These are phyloP conservation scores for Globisporangium nodosum DNA, from an alignment of 352 stramenopile species.

Conservation along the genomic window DNA sequence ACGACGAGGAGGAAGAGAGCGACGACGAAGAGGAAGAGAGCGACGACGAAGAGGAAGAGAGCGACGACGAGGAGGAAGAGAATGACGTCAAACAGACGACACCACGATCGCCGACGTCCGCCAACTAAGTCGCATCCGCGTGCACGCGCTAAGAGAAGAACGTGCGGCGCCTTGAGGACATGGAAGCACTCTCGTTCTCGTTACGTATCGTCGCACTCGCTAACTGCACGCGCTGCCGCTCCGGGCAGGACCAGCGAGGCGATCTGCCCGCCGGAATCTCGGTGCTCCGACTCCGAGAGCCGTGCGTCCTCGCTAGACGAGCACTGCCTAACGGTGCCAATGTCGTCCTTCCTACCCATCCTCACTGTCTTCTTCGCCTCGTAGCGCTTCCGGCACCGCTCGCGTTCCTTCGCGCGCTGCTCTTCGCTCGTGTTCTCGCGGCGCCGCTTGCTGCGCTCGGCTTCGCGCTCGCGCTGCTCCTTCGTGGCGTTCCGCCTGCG, in stretches of 20 bases:
- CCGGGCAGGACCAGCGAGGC: too few relatives aligned
- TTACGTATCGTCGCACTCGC: too few relatives aligned
- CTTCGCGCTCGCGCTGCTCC: constrained; percentile 57
- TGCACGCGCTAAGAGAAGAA: too few relatives aligned
- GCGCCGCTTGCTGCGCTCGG: constrained; percentile 43
- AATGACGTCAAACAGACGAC: not conserved
- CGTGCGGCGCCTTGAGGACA: too few relatives aligned
- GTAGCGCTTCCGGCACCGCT: constrained; percentile 63
- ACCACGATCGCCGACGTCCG: too few relatives aligned
- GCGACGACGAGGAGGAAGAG: not conserved
- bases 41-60: not conserved
- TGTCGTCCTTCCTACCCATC: not conserved
- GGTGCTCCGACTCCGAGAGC: not conserved
- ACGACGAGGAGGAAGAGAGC: constrained; percentile 1
- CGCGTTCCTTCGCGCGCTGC: constrained; percentile 50
- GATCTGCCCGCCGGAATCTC: too few relatives aligned
- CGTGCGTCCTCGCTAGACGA: constrained; percentile 1
- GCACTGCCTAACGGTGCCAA: not conserved
- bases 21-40: constrained; percentile 1
- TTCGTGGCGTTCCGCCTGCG: constrained; percentile 58
- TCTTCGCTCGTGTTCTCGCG: constrained; percentile 58
- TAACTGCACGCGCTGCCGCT: too few relatives aligned
- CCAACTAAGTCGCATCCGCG: not conserved
- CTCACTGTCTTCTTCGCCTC: constrained; percentile 37
- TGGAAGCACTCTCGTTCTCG: too few relatives aligned